A percentile compares a stretch with the other conserved stretches of the same genome.
Conservation (phyloP, 306 rosid genomes). For the Aeschynomene evenia region DNA sequence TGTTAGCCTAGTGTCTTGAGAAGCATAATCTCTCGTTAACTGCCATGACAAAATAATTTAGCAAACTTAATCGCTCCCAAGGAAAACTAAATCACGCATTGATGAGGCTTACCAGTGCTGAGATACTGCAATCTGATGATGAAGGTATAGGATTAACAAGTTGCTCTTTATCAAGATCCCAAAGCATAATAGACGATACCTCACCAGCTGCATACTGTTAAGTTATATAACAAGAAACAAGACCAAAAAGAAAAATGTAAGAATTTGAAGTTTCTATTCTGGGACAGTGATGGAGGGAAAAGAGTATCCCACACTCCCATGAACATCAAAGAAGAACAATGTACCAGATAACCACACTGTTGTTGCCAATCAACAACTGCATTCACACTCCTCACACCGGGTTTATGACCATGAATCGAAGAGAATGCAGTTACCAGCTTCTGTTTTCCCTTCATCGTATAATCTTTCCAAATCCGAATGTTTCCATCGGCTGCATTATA, state of each 20-base stretch:
- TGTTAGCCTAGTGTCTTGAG: not conserved
- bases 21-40: slow-evolving; percentile 1
- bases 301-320: slow-evolving; percentile 12
- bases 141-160: slow-evolving; percentile 73
- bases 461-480: slow-evolving; percentile 93
- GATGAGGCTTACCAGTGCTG: slow-evolving; percentile 77
- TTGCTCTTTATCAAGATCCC: slow-evolving; percentile 97
- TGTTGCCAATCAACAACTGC: slow-evolving; percentile 99
- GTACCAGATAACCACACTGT: slow-evolving; percentile 93
- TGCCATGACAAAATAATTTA: slow-evolving; percentile 14
- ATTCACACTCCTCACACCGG: slow-evolving; percentile 76
- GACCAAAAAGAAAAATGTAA: slow-evolving; percentile 17
- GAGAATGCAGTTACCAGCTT: slow-evolving; percentile 97
- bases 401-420: slow-evolving; percentile 87
- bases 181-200: slow-evolving; percentile 67
- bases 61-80: slow-evolving; percentile 13
- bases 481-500: slow-evolving; percentile 77
- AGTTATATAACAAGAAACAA: slow-evolving; percentile 28
- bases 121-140: slow-evolving; percentile 79
- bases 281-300: not conserved
- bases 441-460: slow-evolving; percentile 67
- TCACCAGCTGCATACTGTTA: slow-evolving; percentile 90
- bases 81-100: not conserved
- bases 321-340: slow-evolving; percentile 21
- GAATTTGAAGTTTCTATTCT: slow-evolving; percentile 8